Evolutionary conservation across 495 filamentous ascomycete species (phyloP), one percentile per base, ranked within the genome.

Genomic region (Amphirosellinia nigrospora): DNA sequence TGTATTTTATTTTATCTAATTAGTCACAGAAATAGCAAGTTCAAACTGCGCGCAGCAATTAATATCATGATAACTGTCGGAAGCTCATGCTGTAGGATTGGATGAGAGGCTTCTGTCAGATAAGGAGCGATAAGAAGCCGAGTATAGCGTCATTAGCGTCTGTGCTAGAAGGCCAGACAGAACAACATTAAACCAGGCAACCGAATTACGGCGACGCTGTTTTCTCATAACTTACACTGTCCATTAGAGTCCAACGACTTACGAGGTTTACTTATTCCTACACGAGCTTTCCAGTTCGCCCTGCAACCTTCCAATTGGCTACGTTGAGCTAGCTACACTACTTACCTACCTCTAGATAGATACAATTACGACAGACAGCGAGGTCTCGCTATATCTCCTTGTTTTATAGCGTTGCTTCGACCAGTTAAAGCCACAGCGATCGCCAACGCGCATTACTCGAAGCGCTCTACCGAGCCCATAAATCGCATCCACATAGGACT

Each of bases 181-280:
- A 23, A 52, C 1, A 52, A n/a, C 19, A 8, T 4, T 7, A 16
- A 43, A 39, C 60, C 26, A 63, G 60, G 60, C 60, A 63, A 41
- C 60, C 60, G 60, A 63, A 63, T 63, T 63, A 63, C 38, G 9
- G 32, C 32, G 13, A 36, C n/a, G 55, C 16, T 58, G 32, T 58
- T 3, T 48, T 48, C 23, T 21, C 7, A 48, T 48, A n/a, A n/a
- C n/a, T n/a, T n/a, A n/a, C n/a, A n/a, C n/a, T n/a, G n/a, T n/a
- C n/a, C n/a, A n/a, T n/a, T 34, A 9, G 28, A 34, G 23, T n/a
- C 4, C 4, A 4, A 21, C 32, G 11, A 4, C 9, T 36, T 36
- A 58, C 4, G 48, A 11, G 48, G n/a, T 36, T 16, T 56, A n/a
- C 10, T 56, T 32, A 10, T 32, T 55, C 52, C 5, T 4, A 16